Conservation (phyloP, 106 monocot genomes). For the Allium fistulosum region DNA sequence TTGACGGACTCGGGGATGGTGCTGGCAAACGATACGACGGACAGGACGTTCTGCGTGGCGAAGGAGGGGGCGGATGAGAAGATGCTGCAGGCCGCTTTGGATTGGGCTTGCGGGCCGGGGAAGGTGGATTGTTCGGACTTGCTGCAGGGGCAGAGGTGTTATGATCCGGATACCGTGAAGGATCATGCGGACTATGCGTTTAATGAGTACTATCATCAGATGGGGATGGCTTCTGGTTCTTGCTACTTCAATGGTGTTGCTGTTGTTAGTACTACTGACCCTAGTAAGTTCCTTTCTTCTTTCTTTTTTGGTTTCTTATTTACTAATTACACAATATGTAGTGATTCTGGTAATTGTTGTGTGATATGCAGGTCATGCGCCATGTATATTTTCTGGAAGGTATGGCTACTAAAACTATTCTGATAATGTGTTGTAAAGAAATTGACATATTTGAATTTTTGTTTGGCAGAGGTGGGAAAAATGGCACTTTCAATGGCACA, state of each 20-base stretch:
- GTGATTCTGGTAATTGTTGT: neutral
- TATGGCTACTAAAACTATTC: constrained; percentile 8
- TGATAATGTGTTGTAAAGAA: no score
- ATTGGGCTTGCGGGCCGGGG: constrained; percentile 96
- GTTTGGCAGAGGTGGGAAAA: constrained; percentile 69
- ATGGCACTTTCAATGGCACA: constrained; percentile 67
- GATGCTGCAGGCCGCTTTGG: constrained; percentile 94
- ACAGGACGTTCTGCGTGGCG: constrained; percentile 75
- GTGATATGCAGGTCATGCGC: constrained; percentile 41
- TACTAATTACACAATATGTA: neutral
- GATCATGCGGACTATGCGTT: constrained; percentile 83
- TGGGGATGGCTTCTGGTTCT: constrained; percentile 81
- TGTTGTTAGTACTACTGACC: constrained; percentile 81
- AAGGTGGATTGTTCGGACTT: constrained; percentile 87
- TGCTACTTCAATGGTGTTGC: constrained; percentile 98
- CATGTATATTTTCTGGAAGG: constrained; percentile 65
- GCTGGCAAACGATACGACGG: constrained; percentile 84
- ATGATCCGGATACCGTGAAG: constrained; percentile 72
- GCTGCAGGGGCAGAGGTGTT: constrained; percentile 76
- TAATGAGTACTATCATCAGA: constrained; percentile 79
- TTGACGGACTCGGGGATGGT: constrained; percentile 67
- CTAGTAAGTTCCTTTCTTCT: constrained; percentile 42
- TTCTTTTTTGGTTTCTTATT: neutral
- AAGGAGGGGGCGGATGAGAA: constrained; percentile 68
- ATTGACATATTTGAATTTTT: no score